phyloP scores from a whole-genome alignment of 2,329 filamentous ascomycete species.

The Pseudogymnoascus sp. region DNA sequence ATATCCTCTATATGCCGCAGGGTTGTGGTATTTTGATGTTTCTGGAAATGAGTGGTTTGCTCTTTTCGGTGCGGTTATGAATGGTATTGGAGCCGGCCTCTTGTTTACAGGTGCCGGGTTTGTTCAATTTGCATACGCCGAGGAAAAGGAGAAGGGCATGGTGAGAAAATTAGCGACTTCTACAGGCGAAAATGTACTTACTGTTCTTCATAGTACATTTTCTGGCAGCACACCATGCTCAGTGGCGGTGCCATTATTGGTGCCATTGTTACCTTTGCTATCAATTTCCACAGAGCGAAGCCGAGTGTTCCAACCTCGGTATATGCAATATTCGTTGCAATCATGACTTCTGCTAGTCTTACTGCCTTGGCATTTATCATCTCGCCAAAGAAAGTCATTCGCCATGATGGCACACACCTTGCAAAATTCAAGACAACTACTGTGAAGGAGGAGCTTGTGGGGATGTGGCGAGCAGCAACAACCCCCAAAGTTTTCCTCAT shows the following conservation, averaged over 20 bases:
- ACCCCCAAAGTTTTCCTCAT: slow-evolving; percentile 14
- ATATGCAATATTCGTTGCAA: slow-evolving; percentile 16
- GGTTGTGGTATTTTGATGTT: slow-evolving; percentile 13
- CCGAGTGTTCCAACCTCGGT: slow-evolving; percentile 13
- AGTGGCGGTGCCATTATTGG: slow-evolving; percentile 13
- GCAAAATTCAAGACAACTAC: slow-evolving; percentile 15
- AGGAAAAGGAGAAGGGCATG: slow-evolving; percentile 15
- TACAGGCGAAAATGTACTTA: background rate
- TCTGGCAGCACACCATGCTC: slow-evolving; percentile 8
- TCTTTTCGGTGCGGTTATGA: slow-evolving; percentile 10
- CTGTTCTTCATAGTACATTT: slow-evolving; percentile 7
- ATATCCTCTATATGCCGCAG: slow-evolving; percentile 10
- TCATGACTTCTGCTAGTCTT: slow-evolving; percentile 14
- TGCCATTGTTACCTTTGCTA: slow-evolving; percentile 13
- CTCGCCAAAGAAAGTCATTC: slow-evolving; percentile 19
- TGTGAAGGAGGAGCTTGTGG: slow-evolving; percentile 12
- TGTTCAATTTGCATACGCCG: slow-evolving; percentile 15
- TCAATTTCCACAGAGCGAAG: slow-evolving; percentile 5
- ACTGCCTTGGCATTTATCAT: slow-evolving; percentile 17
- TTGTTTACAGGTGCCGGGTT: slow-evolving; percentile 10
- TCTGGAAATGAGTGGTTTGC: slow-evolving; percentile 14
- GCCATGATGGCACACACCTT: slow-evolving; percentile 13
- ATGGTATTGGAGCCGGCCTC: slow-evolving; percentile 12
- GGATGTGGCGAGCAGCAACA: slow-evolving; percentile 10
- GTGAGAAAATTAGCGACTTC: background rate